Evolutionary conservation across 768 basidiomycete genomes (phyloP), one percentile per base, ranked within the genome.

Genomic region (Dendrothele bispora): DNA sequence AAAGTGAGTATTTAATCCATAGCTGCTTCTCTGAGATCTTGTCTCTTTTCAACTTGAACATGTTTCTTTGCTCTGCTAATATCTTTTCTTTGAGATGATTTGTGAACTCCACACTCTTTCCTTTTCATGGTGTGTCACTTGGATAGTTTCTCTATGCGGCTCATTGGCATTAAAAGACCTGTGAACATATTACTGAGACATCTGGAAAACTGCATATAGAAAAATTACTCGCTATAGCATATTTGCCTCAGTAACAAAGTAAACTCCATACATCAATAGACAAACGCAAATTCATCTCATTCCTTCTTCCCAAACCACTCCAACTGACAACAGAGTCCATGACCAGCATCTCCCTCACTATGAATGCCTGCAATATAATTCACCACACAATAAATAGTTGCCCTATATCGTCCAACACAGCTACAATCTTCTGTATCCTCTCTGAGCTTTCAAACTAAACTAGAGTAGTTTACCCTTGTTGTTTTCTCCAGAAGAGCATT

Each of bases 231-330:
- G 39, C 46, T 37, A 39, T 18, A 46, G 24, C 14, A 20, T 46
- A 28, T 46, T 46, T 26, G 11, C 15, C 18, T 12, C 8, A 28
- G 46, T 27, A 15, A 38, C 8, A 28, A 46, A 14, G n/a, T 26
- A 46, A 17, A 37, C 37, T 10, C 45, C 45, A 39, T 46, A 46
- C 36, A 37, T 26, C 4, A 28, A 7, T 24, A 30, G 25, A 21
- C 25, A 21, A 46, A 46, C 3, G 14, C 34, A 46, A 46, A 46
- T 21, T 46, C 45, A 39, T 25, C 14, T 37, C 34, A 37, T 12
- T 37, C 22, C n/a, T 38, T 5, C 15, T 27, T 20, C 5, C 22
- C 45, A 8, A 27, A 18, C 14, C 28, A 18, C 5, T n/a, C 10
- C 6, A 46, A 27, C 18, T 46, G 45, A 27, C 24, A 27, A 39